Percentiles rank a stretch among this genome's conserved stretches.
Evolutionary conservation across 2,329 filamentous ascomycete species (phyloP).

Genomic region (Colletotrichum costaricense): DNA sequence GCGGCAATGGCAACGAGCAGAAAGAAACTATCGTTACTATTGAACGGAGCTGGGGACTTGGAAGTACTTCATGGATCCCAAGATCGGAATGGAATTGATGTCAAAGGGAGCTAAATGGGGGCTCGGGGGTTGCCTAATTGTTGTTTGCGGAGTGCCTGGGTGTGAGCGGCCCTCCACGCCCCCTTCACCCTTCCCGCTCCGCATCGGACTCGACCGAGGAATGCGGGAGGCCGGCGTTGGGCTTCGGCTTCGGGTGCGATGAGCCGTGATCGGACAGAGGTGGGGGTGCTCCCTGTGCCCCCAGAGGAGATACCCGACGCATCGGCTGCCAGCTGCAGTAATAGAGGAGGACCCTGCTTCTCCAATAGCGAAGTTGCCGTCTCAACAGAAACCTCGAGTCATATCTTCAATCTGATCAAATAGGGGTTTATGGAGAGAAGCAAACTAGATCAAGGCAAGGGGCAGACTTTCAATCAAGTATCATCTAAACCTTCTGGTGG

Average conservation of each 20-base stretch:
- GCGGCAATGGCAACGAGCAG: neutral
- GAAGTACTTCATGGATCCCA: neutral
- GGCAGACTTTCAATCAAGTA: neutral
- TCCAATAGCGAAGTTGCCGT: neutral
- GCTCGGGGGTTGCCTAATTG: too few relatives aligned
- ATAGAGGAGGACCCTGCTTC: too few relatives aligned
- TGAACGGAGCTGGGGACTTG: neutral
- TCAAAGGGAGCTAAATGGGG: too few relatives aligned
- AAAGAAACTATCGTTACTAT: too few relatives aligned
- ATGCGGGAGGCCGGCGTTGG: neutral
- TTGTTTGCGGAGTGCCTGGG: too few relatives aligned
- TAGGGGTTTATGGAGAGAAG: too few relatives aligned
- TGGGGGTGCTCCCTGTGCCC: neutral
- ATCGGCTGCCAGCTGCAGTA: too few relatives aligned
- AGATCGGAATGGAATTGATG: neutral
- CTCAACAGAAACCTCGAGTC: neutral
- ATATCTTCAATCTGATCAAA: neutral
- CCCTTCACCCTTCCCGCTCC: too few relatives aligned
- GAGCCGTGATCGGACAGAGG: neutral
- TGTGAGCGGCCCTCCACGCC: too few relatives aligned
- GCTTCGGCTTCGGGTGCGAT: too few relatives aligned
- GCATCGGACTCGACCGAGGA: neutral
- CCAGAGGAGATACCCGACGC: too few relatives aligned
- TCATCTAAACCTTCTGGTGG: neutral
- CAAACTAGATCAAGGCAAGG: neutral